Evolutionary conservation across 768 basidiomycete species (phyloP).

Genomic region (Termitomyces sp.): DNA sequence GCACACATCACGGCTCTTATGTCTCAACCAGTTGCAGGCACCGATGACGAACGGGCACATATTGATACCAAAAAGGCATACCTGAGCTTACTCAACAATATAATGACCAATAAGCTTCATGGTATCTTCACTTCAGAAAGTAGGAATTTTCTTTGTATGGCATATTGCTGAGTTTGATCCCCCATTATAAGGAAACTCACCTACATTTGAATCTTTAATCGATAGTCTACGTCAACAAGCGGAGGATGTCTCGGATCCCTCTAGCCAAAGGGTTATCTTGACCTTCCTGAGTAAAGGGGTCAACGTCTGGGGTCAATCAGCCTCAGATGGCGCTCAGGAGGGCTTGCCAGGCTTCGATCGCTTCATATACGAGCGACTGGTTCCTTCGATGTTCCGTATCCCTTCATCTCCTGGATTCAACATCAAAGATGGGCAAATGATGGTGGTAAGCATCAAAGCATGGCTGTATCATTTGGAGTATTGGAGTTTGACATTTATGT

Average conservation of each 20-base stretch:
- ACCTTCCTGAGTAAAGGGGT: constrained; percentile 70
- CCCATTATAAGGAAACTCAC: constrained; percentile 28
- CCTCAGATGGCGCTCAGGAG: constrained; percentile 32
- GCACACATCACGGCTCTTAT: constrained; percentile 76
- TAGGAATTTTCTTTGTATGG: constrained; percentile 30
- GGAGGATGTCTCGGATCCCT: constrained; percentile 70
- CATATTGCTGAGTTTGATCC: neutral
- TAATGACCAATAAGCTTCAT: constrained; percentile 79
- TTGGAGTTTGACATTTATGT: neutral
- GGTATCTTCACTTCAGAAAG: constrained; percentile 85
- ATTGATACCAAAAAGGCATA: constrained; percentile 86
- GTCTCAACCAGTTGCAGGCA: constrained; percentile 77
- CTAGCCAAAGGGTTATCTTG: constrained; percentile 75
- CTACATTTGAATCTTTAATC: constrained; percentile 72
- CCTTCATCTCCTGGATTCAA: constrained; percentile 79
- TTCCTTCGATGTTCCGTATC: constrained; percentile 80
- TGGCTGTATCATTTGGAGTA: neutral
- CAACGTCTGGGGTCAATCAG: constrained; percentile 60
- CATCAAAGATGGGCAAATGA: constrained; percentile 81
- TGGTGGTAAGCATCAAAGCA: constrained; percentile 56
- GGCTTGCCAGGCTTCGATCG: constrained; percentile 86
- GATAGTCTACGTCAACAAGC: constrained; percentile 69
- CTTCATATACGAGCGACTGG: constrained; percentile 82
- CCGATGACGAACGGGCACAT: constrained; percentile 80
- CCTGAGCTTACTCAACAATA: constrained; percentile 71